Conservation (phyloP, 768 basidiomycete genomes). For the Pleurotus pulmonarius region DNA sequence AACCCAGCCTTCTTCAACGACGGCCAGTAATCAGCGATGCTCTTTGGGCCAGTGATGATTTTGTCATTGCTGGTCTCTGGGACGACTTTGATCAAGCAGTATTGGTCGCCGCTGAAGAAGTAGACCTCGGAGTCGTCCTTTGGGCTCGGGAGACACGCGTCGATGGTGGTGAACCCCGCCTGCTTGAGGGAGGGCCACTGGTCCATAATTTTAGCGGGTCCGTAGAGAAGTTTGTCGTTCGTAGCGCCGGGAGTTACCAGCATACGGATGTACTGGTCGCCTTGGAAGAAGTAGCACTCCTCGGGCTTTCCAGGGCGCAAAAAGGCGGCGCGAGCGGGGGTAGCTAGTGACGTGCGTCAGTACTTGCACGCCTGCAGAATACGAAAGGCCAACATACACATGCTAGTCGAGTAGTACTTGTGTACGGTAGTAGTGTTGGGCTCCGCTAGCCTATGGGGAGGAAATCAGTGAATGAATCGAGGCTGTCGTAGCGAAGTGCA, state of each 20-base stretch:
- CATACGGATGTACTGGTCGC: constrained; percentile 4
- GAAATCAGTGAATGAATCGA: no score
- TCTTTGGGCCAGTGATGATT: not conserved
- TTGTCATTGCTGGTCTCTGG: constrained; percentile 1
- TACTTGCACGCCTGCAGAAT: not conserved
- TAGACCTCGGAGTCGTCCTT: constrained; percentile 3
- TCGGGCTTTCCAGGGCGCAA: constrained; percentile 1
- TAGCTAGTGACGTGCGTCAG: not conserved
- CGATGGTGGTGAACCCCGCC: not conserved
- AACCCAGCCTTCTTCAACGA: not conserved
- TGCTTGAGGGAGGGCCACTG: constrained; percentile 6
- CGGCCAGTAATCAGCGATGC: constrained; percentile 1
- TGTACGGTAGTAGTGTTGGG: no score
- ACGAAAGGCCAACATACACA: not conserved
- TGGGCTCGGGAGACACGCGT: not conserved
- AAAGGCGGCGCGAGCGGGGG: constrained; percentile 2
- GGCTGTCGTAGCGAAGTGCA: no score
- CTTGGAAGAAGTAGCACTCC: constrained; percentile 6
- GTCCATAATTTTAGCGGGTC: not conserved
- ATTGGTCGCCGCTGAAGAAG: constrained; percentile 3
- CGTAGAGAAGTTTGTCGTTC: not conserved
- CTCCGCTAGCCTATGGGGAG: no score
- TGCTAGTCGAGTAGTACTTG: not conserved
- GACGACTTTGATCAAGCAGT: constrained; percentile 3
- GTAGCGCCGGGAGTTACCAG: not conserved